These are phyloP conservation scores for Acacia pycnantha DNA, from an alignment of 331 rosid genomes.

Conservation along the genomic window DNA sequence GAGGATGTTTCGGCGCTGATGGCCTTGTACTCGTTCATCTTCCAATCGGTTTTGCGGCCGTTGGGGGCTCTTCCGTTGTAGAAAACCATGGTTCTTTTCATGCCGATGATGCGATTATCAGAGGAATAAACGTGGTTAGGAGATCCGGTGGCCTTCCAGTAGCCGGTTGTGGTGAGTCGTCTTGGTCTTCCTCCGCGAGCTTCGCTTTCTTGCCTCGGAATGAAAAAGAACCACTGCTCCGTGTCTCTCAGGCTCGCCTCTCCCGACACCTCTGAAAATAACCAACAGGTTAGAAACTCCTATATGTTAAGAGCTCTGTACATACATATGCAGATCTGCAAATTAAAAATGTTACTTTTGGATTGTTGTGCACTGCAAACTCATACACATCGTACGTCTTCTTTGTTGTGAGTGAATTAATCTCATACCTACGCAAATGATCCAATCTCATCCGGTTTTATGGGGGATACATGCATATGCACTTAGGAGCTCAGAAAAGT, in stretches of 20 bases:
- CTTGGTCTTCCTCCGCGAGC: slow-evolving; percentile 86
- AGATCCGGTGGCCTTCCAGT: slow-evolving; percentile 94
- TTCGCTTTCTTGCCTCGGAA: slow-evolving; percentile 79
- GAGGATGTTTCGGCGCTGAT: slow-evolving; percentile 25
- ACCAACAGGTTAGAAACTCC: not conserved
- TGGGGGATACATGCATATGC: not conserved
- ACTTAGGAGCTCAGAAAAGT: no score
- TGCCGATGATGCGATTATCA: slow-evolving; percentile 50
- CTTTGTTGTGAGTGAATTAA: not conserved
- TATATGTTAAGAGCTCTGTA: not conserved
- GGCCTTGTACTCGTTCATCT: slow-evolving; percentile 87
- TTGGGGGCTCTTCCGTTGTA: slow-evolving; percentile 77
- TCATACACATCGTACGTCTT: no score
- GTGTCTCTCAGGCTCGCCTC: slow-evolving; percentile 56
- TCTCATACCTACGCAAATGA: not conserved
- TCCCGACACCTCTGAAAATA: slow-evolving; percentile 63
- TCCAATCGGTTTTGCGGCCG: slow-evolving; percentile 84
- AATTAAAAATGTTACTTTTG: not conserved
- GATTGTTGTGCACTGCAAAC: not conserved
- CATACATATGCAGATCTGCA: not conserved
- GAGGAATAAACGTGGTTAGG: slow-evolving; percentile 69
- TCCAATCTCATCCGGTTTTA: not conserved
- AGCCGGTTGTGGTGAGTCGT: slow-evolving; percentile 67
- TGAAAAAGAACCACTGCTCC: slow-evolving; percentile 90
- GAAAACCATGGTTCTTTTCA: slow-evolving; percentile 88